Evolutionary conservation across 805 yeast species (phyloP), one percentile per base, ranked within the genome.

Genomic region (Zygotorulaspora sp.): DNA sequence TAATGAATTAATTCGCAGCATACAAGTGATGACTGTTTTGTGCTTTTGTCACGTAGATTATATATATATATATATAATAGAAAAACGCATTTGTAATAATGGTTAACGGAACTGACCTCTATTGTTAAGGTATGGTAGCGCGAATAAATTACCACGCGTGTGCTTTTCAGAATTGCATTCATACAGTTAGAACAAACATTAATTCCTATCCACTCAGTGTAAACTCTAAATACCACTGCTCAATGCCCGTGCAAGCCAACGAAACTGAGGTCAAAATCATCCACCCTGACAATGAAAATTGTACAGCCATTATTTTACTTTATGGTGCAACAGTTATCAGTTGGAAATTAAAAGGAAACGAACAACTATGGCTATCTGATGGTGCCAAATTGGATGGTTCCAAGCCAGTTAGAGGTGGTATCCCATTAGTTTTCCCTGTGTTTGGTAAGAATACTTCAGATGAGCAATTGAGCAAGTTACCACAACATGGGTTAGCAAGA

Each of bases 401-500:
- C 30, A 84, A 83, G 57, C 94, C 98, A 1, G 97, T 92, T 13
- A 77, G 98, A 61, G 98, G 98, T 48, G 98, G 98, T 35, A 85
- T 92, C 36, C 98, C 98, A 9, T 68, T 92, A 16, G 97, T 90
- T 6, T 92, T 92, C 72, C 98, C 98, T 2, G 85, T 82, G 1
- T 84, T 84, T 54, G 97, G 98, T 43, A 88, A 78, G 49, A 62
- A 79, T 47, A 68, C 71, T 21, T 70, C 74, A 6, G 71, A 67
- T 39, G 83, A 84, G 3, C 65, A 67, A 24, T 76, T 88, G 26
- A 70, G 68, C 35, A 61, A 72, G 23, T 73, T 92, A 47, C 97
- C 97, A 13, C 97, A 92, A 66, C 98, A 92, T 59, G 98, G 98
- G 1, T 84, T 92, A 66, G 98, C 96, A 13, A 74, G 98, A 62